phyloP scores from a whole-genome alignment of 2,329 filamentous ascomycete species.

The Hypocrella siamensis region DNA sequence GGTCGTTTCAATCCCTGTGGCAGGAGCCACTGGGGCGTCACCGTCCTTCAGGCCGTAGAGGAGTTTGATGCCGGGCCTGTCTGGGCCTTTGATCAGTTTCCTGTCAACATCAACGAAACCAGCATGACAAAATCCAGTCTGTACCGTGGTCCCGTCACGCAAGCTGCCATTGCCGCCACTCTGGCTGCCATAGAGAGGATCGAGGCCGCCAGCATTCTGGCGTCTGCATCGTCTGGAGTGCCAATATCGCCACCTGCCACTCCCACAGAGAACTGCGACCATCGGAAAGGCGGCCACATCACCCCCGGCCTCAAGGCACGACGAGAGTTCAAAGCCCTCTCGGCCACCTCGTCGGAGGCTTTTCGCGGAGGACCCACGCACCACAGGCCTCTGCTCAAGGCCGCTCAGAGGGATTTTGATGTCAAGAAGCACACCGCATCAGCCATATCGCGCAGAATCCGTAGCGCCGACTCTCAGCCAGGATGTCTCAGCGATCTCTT shows the following conservation, averaged over 20 bases:
- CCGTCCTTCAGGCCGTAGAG: constrained; percentile 22
- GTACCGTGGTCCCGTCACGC: constrained; percentile 21
- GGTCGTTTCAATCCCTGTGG: constrained; percentile 12
- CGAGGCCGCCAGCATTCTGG: constrained; percentile 9
- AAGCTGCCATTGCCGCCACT: constrained; percentile 20
- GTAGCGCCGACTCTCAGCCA: constrained; percentile 24
- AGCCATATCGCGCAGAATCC: constrained; percentile 24
- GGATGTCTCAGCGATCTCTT: constrained; percentile 21
- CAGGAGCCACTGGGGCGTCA: constrained; percentile 23
- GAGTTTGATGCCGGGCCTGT: constrained; percentile 26
- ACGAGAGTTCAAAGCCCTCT: constrained; percentile 11
- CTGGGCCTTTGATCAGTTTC: constrained; percentile 26
- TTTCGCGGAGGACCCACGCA: constrained; percentile 21
- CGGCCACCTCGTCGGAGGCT: constrained; percentile 15
- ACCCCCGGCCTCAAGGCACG: constrained; percentile 11
- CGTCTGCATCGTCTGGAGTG: neutral
- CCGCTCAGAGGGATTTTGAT: constrained; percentile 20
- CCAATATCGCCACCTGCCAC: constrained; percentile 3
- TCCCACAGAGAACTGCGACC: neutral
- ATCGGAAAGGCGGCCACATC: constrained; percentile 2
- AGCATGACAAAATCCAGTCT: constrained; percentile 23
- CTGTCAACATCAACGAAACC: constrained; percentile 21
- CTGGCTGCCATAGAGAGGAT: constrained; percentile 21
- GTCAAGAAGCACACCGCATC: constrained; percentile 15
- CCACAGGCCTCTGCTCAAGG: constrained; percentile 21